Evolutionary conservation across 495 filamentous ascomycete species (phyloP).

Genomic region (Aspergillus conjunctus): DNA sequence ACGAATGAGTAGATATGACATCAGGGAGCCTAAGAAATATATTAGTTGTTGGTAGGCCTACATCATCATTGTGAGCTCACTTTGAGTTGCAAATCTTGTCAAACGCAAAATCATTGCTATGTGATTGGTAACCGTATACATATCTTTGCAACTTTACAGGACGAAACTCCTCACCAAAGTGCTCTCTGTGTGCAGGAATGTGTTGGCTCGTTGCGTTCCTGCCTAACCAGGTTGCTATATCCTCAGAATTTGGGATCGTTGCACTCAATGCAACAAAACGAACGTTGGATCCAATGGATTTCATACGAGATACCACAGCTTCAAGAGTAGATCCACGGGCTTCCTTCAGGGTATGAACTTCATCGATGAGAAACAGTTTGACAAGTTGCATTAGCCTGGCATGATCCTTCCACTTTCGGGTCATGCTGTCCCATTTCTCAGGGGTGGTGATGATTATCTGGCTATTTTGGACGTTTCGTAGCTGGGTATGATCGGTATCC

Average conservation of each 20-base stretch:
- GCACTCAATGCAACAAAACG: conserved; percentile 92
- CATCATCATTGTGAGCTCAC: conserved; percentile 38
- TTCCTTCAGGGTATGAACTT: conserved; percentile 95
- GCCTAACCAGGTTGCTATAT: conserved; percentile 92
- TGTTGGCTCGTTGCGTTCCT: conserved; percentile 66
- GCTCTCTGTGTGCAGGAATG: conserved; percentile 69
- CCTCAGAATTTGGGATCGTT: conserved; percentile 88
- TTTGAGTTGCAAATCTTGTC: conserved; percentile 78
- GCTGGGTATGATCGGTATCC: conserved; percentile 77
- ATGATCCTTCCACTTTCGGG: conserved; percentile 93
- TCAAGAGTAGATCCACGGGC: conserved; percentile 86
- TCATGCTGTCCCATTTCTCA: conserved; percentile 99
- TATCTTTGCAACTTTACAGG: conserved; percentile 86
- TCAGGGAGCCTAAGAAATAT: conserved; percentile 57
- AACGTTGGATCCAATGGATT: conserved; percentile 81
- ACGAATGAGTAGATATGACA: conserved; percentile 75
- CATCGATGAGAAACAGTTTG: conserved; percentile 91
- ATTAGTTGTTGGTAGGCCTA: conserved; percentile 7
- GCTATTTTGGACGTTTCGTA: conserved; percentile 74
- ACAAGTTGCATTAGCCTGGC: conserved; percentile 79
- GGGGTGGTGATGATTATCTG: conserved; percentile 95
- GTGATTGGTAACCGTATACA: conserved; percentile 73
- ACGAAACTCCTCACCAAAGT: conserved; percentile 90
- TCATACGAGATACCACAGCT: conserved; percentile 97
- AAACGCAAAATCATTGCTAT: conserved; percentile 81